phyloP scores from a whole-genome alignment of 139 green algal species.

The Auxenochlorella protothecoides region DNA sequence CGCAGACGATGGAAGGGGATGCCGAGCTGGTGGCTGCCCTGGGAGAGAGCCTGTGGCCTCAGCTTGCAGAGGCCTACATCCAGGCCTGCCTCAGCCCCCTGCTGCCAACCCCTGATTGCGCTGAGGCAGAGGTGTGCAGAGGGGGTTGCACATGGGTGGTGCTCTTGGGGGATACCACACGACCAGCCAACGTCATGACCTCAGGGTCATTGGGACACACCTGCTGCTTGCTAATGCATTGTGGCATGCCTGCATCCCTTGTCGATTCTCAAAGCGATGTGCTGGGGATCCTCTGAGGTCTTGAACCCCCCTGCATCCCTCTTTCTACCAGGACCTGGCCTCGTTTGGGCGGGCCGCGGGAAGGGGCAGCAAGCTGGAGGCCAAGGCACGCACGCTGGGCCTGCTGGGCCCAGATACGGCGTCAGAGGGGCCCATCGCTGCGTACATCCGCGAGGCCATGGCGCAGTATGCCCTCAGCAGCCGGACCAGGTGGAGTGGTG shows the following conservation, averaged over 20 bases:
- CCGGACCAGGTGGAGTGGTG: slow-evolving; percentile 5
- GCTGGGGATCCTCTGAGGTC: no score
- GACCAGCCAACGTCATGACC: no score
- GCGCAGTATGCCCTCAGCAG: slow-evolving; percentile 3
- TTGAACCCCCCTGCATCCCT: no score
- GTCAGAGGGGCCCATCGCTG: slow-evolving; percentile 7
- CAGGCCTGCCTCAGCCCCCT: slow-evolving; percentile 4
- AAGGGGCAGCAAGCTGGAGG: slow-evolving; percentile 18
- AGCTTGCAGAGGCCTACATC: slow-evolving; percentile 16
- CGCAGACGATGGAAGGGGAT: background rate
- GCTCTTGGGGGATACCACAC: background rate
- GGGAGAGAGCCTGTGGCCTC: slow-evolving; percentile 13
- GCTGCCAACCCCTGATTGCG: background rate
- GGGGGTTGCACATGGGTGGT: background rate
- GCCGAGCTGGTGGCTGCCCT: slow-evolving; percentile 12
- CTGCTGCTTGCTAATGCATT: no score
- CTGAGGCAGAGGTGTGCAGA: no score
- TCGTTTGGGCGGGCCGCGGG: no score
- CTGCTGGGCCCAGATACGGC: slow-evolving; percentile 1
- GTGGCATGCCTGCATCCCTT: no score
- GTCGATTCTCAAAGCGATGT: no score
- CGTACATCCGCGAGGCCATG: slow-evolving; percentile 6
- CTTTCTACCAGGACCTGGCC: no score
- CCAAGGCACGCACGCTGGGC: slow-evolving; percentile 17
- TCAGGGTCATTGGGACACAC: no score